A percentile compares a stretch with the other conserved stretches of the same genome.
Conservation (phyloP, 192 early-diverging fungal genomes). For the Coemansia sp. region DNA sequence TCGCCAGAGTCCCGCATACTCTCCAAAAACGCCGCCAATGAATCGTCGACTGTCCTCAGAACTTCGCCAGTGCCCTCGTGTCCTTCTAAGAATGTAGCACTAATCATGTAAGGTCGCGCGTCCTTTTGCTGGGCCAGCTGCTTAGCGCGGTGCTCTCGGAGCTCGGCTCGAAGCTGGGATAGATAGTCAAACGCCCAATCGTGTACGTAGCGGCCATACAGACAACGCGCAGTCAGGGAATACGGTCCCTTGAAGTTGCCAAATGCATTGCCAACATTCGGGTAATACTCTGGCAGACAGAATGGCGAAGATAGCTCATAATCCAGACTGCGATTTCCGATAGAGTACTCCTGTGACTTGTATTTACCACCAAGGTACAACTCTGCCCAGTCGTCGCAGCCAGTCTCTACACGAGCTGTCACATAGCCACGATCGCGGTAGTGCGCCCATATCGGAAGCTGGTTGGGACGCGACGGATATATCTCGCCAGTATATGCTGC, state of each 20-base stretch:
- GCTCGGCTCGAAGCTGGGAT: constrained; percentile 29
- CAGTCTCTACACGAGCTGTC: constrained; percentile 55
- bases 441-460: constrained; percentile 60
- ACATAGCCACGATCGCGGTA: constrained; percentile 60
- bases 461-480: constrained; percentile 24
- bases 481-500: constrained; percentile 55
- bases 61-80: constrained; percentile 55
- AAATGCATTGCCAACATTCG: constrained; percentile 51
- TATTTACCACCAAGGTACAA: constrained; percentile 39
- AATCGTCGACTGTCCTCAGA: constrained; percentile 31
- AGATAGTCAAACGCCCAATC: constrained; percentile 52
- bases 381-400: constrained; percentile 59
- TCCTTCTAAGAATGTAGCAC: constrained; percentile 35
- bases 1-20: constrained; percentile 36
- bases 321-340: constrained; percentile 46
- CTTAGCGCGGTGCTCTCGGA: constrained; percentile 1
- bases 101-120: constrained; percentile 42
- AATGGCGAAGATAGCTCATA: constrained; percentile 62
- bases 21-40: constrained; percentile 29
- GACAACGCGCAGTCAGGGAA: constrained; percentile 42
- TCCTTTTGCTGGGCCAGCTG: neutral
- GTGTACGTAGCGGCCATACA: constrained; percentile 45
- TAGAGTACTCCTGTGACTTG: constrained; percentile 29
- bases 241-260: constrained; percentile 58
- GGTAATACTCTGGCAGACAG: constrained; percentile 59